phyloP scores from a whole-genome alignment of 2,329 filamentous ascomycete genomes.

The Aspergillus sp. region DNA sequence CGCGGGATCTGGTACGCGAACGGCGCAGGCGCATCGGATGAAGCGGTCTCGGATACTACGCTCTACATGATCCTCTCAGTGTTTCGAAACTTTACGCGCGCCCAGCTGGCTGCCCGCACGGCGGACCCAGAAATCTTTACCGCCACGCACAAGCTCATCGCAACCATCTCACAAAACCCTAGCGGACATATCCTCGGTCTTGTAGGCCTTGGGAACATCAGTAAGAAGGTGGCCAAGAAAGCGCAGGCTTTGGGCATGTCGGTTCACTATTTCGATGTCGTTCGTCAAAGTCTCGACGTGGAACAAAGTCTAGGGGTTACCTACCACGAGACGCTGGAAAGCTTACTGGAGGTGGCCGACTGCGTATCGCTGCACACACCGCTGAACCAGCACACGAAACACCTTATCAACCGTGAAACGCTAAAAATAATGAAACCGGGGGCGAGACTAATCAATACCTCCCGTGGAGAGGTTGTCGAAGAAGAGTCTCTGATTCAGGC shows the following conservation, averaged over 20 bases:
- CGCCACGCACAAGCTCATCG: conserved; percentile 50
- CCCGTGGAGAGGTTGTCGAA: conserved; percentile 57
- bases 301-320: conserved; percentile 39
- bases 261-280: conserved; percentile 58
- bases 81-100: conserved; percentile 58
- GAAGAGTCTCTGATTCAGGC: conserved; percentile 56
- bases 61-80: conserved; percentile 51
- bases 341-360: conserved; percentile 3
- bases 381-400: conserved; percentile 6
- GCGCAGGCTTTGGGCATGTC: conserved; percentile 56
- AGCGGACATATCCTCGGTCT: conserved; percentile 56
- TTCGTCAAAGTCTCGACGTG: conserved; percentile 37
- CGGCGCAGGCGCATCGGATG: conserved; percentile 48
- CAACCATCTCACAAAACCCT: conserved; percentile 56
- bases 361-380: conserved; percentile 9
- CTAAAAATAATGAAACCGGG: conserved; percentile 32
- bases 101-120: conserved; percentile 53
- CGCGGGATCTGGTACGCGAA: conserved; percentile 51
- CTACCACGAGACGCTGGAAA: conserved; percentile 4
- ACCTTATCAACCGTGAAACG: neutral
- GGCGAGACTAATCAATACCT: conserved; percentile 57
- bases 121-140: conserved; percentile 45
- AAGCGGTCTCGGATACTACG: conserved; percentile 50
- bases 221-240: conserved; percentile 54
- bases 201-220: conserved; percentile 57